Percentiles rank a stretch among this genome's conserved stretches.
These are phyloP conservation scores for Blastobotrys buckinghamii DNA, from an alignment of 1,139 yeast species.

Conservation along the genomic window DNA sequence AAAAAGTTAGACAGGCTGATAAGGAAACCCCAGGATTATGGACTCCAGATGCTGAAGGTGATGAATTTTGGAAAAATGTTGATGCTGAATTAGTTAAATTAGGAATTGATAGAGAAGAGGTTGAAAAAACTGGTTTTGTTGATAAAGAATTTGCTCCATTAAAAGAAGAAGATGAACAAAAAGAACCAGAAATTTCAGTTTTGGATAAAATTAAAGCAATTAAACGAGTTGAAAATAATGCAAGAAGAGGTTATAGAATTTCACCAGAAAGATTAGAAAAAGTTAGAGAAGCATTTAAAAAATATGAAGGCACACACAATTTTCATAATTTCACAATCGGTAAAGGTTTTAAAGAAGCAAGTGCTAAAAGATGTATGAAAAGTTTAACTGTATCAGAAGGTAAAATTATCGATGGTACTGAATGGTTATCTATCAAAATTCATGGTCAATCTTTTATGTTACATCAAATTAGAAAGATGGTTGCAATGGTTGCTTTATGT, in stretches of 20 bases:
- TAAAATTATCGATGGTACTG: slow-evolving; percentile 85
- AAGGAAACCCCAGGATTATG: slow-evolving; percentile 49
- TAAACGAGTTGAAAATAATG: slow-evolving; percentile 59
- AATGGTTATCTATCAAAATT: slow-evolving; percentile 92
- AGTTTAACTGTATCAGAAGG: slow-evolving; percentile 80
- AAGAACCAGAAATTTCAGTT: slow-evolving; percentile 3
- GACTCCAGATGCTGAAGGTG: slow-evolving; percentile 63
- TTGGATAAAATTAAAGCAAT: slow-evolving; percentile 42
- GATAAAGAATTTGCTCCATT: slow-evolving; percentile 22
- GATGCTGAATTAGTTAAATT: slow-evolving; percentile 24
- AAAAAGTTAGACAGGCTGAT: slow-evolving; percentile 51
- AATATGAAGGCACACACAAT: slow-evolving; percentile 83
- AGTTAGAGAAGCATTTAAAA: slow-evolving; percentile 62
- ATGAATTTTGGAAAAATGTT: slow-evolving; percentile 63
- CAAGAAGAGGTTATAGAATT: slow-evolving; percentile 66
- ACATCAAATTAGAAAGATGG: slow-evolving; percentile 97
- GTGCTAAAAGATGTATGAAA: slow-evolving; percentile 79
- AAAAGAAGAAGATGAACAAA: slow-evolving; percentile 12
- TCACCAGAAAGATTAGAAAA: slow-evolving; percentile 52
- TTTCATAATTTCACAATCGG: slow-evolving; percentile 95
- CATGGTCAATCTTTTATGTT: slow-evolving; percentile 99
- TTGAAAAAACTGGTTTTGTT: slow-evolving; percentile 33
- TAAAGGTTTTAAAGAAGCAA: slow-evolving; percentile 78
- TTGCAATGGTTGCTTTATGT: slow-evolving; percentile 86
- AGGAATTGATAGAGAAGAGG: slow-evolving; percentile 33